phyloP scores from a whole-genome alignment of 495 filamentous ascomycete genomes.

The Xylaria flabelliformis region DNA sequence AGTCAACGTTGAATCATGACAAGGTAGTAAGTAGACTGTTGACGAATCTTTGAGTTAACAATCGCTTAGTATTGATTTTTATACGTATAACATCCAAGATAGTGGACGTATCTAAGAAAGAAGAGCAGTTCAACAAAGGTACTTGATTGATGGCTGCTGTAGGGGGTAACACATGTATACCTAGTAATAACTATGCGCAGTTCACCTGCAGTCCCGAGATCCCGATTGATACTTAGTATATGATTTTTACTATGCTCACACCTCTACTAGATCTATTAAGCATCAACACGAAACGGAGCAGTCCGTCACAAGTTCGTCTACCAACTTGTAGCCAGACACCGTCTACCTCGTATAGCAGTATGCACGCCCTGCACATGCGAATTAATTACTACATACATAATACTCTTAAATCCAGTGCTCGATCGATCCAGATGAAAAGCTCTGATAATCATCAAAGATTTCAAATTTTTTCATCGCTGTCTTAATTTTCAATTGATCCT shows the following conservation, averaged over 20 bases:
- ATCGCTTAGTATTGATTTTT: neutral
- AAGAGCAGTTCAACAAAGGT: neutral
- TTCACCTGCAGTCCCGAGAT: constrained; percentile 1
- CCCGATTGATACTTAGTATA: constrained; percentile 11
- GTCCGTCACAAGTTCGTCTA: neutral
- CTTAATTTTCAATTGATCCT: constrained; percentile 20
- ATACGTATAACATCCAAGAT: no score
- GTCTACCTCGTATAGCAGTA: neutral
- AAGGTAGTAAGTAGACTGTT: neutral
- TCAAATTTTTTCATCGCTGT: constrained; percentile 9
- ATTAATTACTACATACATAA: neutral
- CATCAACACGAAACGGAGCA: neutral
- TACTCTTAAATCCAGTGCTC: neutral
- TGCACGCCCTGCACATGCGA: neutral
- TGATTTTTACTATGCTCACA: constrained; percentile 2
- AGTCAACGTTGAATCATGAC: constrained; percentile 1
- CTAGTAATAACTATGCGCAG: neutral
- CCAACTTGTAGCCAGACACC: neutral
- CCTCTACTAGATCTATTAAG: neutral
- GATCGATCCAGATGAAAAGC: neutral
- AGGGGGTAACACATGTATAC: neutral
- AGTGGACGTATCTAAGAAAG: no score
- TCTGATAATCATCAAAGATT: neutral
- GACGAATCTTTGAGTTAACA: neutral
- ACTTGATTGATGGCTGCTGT: neutral